Evolutionary conservation across 164 flowering plant genomes (phyloP), one percentile per base, ranked within the genome.

Genomic region (Brasenia schreberi): DNA sequence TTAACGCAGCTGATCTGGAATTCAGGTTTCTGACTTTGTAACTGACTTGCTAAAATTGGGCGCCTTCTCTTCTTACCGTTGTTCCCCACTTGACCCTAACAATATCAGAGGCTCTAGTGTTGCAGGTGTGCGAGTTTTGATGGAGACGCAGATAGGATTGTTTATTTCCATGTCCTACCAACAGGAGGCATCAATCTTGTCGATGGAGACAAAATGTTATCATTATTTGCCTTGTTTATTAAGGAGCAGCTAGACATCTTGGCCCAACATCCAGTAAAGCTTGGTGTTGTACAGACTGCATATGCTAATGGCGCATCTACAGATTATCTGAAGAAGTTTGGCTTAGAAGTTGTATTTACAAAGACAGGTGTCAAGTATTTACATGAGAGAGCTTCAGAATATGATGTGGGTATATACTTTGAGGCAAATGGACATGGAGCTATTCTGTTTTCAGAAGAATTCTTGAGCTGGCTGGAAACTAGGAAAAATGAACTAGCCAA

Each of bases 381-480:
- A 72, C 99, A 94, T 68, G 96, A 89, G 71, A 88, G 85, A 77
- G 99, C 96, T 73, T 79, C 82, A 18, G 84, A 87, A 63, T 94
- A 77, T 81, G 99, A 94, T 75, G 80, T 91, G 69, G 99, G 99
- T 33, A 85, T 91, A 68, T 94, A 94, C 71, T 94, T 94, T 74
- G 99, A 94, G 79, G 99, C 99, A 68, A 94, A 89, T 82, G 99
- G 99, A 56, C 99, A 94, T 89, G 97, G 99, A 66, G 91, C 99
- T 27, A 80, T 94, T 69, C 75, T 89, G 71, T 92, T 94, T 70
- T 89, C 99, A 7, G 96, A 88, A 65, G 1, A 45, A 39, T 81
- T 81, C 69, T 45, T 86, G 33, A 59, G 53, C 53, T 83, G 88
- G 96, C 73, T 93, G 75, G 88, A 86, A 72, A 77, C 65, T 43